Conservation (phyloP, 768 basidiomycete genomes). For the Amanita subjunquillea region DNA sequence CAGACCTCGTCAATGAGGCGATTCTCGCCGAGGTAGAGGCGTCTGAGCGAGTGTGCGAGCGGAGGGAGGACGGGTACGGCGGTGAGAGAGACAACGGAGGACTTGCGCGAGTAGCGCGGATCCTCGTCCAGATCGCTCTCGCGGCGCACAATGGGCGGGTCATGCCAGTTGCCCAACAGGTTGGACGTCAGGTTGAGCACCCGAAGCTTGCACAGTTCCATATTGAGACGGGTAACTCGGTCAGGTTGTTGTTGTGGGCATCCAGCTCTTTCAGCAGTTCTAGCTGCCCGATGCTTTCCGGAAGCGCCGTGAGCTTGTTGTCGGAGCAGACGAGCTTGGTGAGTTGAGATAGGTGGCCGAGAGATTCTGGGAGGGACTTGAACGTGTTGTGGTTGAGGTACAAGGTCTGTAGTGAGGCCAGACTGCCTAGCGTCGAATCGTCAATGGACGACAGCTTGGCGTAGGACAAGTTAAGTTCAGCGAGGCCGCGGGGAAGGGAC, state of each 20-base stretch:
- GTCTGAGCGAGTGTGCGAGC: constrained; percentile 61
- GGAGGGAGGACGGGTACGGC: constrained; percentile 30
- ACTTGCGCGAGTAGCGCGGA: background rate
- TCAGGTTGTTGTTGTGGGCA: constrained; percentile 85
- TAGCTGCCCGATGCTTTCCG: constrained; percentile 64
- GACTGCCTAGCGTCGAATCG: constrained; percentile 58
- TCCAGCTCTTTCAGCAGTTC: constrained; percentile 70
- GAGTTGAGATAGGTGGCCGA: constrained; percentile 66
- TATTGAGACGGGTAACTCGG: constrained; percentile 59
- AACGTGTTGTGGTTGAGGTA: constrained; percentile 84
- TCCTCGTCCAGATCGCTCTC: constrained; percentile 3
- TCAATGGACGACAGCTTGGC: constrained; percentile 82
- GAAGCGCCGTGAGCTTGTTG: constrained; percentile 74
- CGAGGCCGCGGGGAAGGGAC: constrained; percentile 30
- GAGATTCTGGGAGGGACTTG: constrained; percentile 70
- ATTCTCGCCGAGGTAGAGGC: constrained; percentile 88
- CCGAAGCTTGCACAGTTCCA: constrained; percentile 76
- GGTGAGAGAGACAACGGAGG: constrained; percentile 20
- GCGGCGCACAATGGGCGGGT: constrained; percentile 34
- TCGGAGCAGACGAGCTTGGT: constrained; percentile 80
- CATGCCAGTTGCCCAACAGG: constrained; percentile 61
- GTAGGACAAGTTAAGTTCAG: constrained; percentile 75
- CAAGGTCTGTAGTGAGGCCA: constrained; percentile 61
- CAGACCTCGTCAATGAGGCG: constrained; percentile 69
- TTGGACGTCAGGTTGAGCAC: constrained; percentile 87